Evolutionary conservation across 2,329 filamentous ascomycete genomes (phyloP), one percentile per base, ranked within the genome.

Genomic region (Diaporthe helianthi): DNA sequence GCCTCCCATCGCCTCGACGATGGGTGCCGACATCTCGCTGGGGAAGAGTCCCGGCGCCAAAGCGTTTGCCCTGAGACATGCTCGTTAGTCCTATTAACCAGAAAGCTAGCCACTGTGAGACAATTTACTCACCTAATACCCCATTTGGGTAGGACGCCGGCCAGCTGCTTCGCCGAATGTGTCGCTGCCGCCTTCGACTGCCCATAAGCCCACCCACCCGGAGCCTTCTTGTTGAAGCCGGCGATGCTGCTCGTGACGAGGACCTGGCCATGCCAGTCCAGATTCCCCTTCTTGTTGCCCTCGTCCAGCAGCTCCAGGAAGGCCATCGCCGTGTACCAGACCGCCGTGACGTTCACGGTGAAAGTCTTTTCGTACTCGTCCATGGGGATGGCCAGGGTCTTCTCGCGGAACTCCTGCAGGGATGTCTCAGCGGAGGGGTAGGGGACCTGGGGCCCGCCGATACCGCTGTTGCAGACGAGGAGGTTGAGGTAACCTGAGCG

Each of bases 151-250:
- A 93, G 83, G 74, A 89, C 85, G n/a, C 87, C 85, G 12, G 87
- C 87, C 76, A 94, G 84, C 76, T 92, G 86, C 79, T 93, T 93
- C 12, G 90, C 89, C 47, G 94, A 79, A 72, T 93, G 90, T 9
- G 90, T 90, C 0, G 90, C 89, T 0, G 89, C 93, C 1, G 90
- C 92, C 81, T 96, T 96, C 71, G 88, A 90, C 22, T 92, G 87
- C 19, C 92, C 92, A 77, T 96, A 96, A 0, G 89, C 88, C 79
- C 90, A 94, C 41, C 93, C 92, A 26, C 91, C 91, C 31, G 93
- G 90, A 0, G 90, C 84, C 58, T 86, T 83, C 74, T 92, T 90
- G 80, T 94, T 92, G 71, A 94, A 90, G 0, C 88, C 90, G 0
- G 85, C 91, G 77, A 97, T 94, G 24, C 87, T 91, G 71, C 89